Evolutionary conservation across 2,329 filamentous ascomycete genomes (phyloP), one percentile per base, ranked within the genome.

Genomic region (Epichloe scottii): DNA sequence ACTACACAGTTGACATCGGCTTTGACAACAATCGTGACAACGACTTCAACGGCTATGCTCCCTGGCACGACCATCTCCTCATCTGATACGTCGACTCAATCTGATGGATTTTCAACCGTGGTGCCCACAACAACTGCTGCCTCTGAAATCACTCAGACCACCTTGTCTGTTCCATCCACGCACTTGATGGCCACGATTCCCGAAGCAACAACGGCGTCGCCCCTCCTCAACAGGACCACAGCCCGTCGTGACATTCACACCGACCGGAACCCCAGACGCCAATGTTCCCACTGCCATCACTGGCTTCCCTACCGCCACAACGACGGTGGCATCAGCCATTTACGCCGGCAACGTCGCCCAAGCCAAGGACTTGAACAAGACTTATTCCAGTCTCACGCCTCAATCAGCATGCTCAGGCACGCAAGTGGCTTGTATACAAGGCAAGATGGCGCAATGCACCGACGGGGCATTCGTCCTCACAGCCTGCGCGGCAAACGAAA

Each of bases 391-490:
- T 1, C 63, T 77, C 35, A 73, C 69, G 1, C 63, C 68, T 5
- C 56, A 71, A 19, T 73, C 75, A 3, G 66, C 72, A 48, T 82
- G 79, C 58, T 59, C 57, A 0, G 49, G 59, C 1, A 66, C 66
- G 26, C 73, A 80, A 52, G 67, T 70, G 3, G 77, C 78, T 4
- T 82, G 79, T 50, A 71, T 82, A 43, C 60, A 66, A 14, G 74
- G 76, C 21, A 68, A 71, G 47, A 58, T 75, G 4, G 77, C 68
- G n/a, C 60, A 60, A 14, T 83, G 79, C 58, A 62, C 63, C 11
- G 52, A 54, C 5, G 71, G 72, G 17, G 59, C 57, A 0, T 81
- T 75, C 57, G 57, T 62, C 4, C 68, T 79, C 17, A 59, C 57
- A 0, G 54, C 62, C 10, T 72, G 72, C 40, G 66, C 63, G 33